Percentiles rank a stretch among this genome's conserved stretches.
Evolutionary conservation across 768 basidiomycete genomes (phyloP).

Genomic region (Mycena maculata): DNA sequence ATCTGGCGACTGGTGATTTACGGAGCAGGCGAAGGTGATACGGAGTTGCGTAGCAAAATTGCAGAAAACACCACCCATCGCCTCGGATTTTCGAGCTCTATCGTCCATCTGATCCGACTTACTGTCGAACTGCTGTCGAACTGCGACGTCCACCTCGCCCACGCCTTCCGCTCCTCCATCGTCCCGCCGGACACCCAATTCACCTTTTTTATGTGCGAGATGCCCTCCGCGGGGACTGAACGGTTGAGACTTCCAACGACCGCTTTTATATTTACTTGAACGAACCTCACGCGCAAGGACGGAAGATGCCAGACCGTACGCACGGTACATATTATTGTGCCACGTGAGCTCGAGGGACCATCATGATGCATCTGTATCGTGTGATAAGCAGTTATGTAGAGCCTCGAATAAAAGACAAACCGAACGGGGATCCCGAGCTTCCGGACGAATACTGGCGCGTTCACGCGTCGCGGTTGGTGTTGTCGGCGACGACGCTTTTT

Average conservation of each 20-base stretch:
- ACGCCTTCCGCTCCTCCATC: conserved; percentile 74
- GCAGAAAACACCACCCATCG: too few species aligned
- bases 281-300: conserved; percentile 56
- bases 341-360: conserved; percentile 84
- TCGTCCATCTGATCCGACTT: not conserved
- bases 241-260: not conserved
- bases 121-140: too few species aligned
- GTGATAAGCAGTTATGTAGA: not conserved
- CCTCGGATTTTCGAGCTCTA: too few species aligned
- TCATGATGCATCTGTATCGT: conserved; percentile 68
- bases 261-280: conserved; percentile 13
- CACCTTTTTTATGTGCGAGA: conserved; percentile 78
- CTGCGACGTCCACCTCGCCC: conserved; percentile 87
- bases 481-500: conserved; percentile 86
- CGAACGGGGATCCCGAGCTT: conserved; percentile 65
- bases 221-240: conserved; percentile 70
- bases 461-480: conserved; percentile 83
- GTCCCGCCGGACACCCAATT: conserved; percentile 86
- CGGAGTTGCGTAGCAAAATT: too few species aligned
- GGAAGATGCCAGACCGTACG: conserved; percentile 67
- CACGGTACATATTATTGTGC: conserved; percentile 95
- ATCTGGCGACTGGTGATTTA: too few species aligned
- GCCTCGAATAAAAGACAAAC: conserved; percentile 46
- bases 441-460: conserved; percentile 77
- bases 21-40: too few species aligned